These are phyloP conservation scores for Amanita rubescens DNA, from an alignment of 768 basidiomycete genomes.

Conservation along the genomic window DNA sequence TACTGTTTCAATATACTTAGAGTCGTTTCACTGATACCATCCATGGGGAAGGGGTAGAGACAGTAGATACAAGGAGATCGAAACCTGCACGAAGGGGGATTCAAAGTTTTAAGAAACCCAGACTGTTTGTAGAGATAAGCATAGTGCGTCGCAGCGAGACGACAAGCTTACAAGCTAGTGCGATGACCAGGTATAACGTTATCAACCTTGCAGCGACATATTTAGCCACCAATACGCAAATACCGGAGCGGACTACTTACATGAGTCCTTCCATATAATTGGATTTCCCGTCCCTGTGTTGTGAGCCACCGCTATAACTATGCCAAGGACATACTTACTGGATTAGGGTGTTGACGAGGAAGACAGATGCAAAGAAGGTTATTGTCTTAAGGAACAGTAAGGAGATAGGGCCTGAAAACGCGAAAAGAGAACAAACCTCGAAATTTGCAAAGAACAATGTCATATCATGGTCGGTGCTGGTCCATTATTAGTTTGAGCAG, in stretches of 20 bases:
- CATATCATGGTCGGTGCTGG: slow-evolving; percentile 58
- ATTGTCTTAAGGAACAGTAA: slow-evolving; percentile 51
- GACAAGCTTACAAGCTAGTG: slow-evolving; percentile 58
- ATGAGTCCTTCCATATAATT: slow-evolving; percentile 93
- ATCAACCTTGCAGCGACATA: slow-evolving; percentile 33
- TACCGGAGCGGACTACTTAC: slow-evolving; percentile 16
- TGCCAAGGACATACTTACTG: slow-evolving; percentile 35
- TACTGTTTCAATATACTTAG: neutral
- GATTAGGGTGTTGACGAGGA: slow-evolving; percentile 81
- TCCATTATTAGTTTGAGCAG: neutral
- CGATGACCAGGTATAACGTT: slow-evolving; percentile 74
- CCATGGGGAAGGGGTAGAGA: too few species aligned
- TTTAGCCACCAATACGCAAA: neutral
- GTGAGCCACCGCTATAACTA: neutral
- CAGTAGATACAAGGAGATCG: neutral
- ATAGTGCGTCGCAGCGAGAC: neutral
- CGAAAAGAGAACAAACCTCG: slow-evolving; percentile 40
- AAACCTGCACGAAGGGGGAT: too few species aligned
- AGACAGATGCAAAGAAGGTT: slow-evolving; percentile 76
- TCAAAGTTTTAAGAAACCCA: slow-evolving; percentile 24
- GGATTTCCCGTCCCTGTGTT: slow-evolving; percentile 64
- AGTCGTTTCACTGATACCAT: neutral
- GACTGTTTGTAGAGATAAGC: neutral
- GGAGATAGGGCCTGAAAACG: neutral
- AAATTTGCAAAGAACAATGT: slow-evolving; percentile 84